A percentile compares a stretch with the other conserved stretches of the same genome.
Conservation (phyloP, 371 early-diverging fungal species). For the Conidiobolus incongruus region DNA sequence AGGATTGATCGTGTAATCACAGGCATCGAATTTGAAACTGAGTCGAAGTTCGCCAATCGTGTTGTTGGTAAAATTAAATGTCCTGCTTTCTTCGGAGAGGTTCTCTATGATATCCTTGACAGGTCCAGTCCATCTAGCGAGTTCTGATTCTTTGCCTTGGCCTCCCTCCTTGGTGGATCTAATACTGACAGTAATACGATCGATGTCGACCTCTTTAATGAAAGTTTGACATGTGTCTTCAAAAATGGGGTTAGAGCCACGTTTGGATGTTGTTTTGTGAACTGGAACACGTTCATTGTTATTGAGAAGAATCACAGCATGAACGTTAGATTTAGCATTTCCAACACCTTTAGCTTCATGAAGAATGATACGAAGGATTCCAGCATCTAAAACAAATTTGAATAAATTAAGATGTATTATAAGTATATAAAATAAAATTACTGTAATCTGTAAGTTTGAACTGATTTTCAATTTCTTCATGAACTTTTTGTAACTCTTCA, state of each 20-base stretch:
- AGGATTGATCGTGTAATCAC: slow-evolving; percentile 14
- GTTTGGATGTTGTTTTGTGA: slow-evolving; percentile 11
- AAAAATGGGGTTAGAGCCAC: slow-evolving; percentile 15
- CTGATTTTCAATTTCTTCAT: not conserved
- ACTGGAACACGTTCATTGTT: slow-evolving; percentile 1
- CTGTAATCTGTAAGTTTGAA: slow-evolving; percentile 9
- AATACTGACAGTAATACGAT: slow-evolving; percentile 13
- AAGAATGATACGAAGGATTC: slow-evolving; percentile 13
- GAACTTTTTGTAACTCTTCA: not conserved
- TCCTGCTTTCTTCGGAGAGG: too few species aligned
- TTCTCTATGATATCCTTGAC: not conserved
- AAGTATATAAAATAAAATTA: too few species aligned
- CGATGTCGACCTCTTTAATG: slow-evolving; percentile 11
- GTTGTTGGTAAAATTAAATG: too few species aligned
- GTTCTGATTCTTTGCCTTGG: not conserved
- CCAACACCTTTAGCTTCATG: slow-evolving; percentile 10
- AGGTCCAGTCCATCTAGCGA: not conserved
- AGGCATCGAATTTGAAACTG: slow-evolving; percentile 18
- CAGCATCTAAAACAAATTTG: too few species aligned
- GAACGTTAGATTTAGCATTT: slow-evolving; percentile 14
- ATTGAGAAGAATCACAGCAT: slow-evolving; percentile 13
- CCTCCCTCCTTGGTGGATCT: slow-evolving; percentile 2
- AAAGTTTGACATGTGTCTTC: slow-evolving; percentile 16
- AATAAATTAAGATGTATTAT: too few species aligned
- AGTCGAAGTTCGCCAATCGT: slow-evolving; percentile 15